Percentiles rank a stretch among this genome's conserved stretches.
These are phyloP conservation scores for Sambucus nigra DNA, from an alignment of 129 eudicot species.

Conservation along the genomic window DNA sequence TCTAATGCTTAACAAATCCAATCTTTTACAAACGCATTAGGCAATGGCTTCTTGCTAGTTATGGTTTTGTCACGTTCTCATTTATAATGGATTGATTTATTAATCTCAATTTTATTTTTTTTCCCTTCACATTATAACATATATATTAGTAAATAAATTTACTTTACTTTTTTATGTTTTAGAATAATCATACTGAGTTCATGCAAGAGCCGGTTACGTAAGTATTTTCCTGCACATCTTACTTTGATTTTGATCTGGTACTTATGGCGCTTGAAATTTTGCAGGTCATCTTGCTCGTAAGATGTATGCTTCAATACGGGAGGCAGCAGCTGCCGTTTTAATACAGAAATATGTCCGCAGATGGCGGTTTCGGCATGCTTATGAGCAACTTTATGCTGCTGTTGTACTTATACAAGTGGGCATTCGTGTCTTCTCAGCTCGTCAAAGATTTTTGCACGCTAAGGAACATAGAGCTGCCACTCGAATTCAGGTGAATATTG, in stretches of 20 bases:
- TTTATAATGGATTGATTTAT: neutral
- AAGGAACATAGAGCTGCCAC: slow-evolving; percentile 74
- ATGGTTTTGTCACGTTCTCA: neutral
- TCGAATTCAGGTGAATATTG: slow-evolving; percentile 56
- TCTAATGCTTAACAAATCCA: too few species aligned
- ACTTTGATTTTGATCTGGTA: neutral
- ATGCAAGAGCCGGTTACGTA: neutral
- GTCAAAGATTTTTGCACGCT: slow-evolving; percentile 47
- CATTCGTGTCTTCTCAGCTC: slow-evolving; percentile 65
- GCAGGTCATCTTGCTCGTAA: slow-evolving; percentile 70
- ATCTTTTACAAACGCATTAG: too few species aligned
- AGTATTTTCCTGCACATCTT: neutral
- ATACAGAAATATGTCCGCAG: slow-evolving; percentile 67
- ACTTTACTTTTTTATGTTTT: slow-evolving; percentile 2
- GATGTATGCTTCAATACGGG: slow-evolving; percentile 45
- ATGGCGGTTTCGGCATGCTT: slow-evolving; percentile 57
- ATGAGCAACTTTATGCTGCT: slow-evolving; percentile 27
- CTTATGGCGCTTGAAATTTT: slow-evolving; percentile 3
- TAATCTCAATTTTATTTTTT: neutral
- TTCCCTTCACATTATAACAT: neutral
- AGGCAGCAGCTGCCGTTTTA: slow-evolving; percentile 49
- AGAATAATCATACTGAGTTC: neutral
- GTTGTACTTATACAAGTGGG: slow-evolving; percentile 52
- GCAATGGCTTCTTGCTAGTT: neutral
- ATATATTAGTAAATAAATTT: neutral